Conservation (phyloP, 768 basidiomycete species). For the Gautieria morchelliformis region DNA sequence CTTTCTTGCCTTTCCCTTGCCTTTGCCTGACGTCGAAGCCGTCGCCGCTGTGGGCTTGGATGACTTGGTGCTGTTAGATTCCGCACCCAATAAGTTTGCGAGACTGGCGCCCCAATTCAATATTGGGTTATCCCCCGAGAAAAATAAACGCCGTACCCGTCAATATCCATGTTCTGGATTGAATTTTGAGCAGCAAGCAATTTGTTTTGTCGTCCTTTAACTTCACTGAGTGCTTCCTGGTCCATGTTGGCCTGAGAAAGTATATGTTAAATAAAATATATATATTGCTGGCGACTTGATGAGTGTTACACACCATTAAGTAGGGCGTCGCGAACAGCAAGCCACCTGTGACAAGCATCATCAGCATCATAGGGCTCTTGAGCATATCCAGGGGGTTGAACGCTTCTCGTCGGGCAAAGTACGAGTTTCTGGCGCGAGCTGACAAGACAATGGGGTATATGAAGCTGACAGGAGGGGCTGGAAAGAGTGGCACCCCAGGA, state of each 20-base stretch:
- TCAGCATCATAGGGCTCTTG: conserved; percentile 76
- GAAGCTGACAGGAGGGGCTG: conserved; percentile 39
- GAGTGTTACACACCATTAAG: conserved; percentile 45
- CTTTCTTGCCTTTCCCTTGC: conserved; percentile 1
- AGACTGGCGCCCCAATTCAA: background rate
- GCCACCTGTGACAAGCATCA: conserved; percentile 57
- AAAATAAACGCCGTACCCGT: conserved; percentile 34
- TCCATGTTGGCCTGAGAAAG: conserved; percentile 64
- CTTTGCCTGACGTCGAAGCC: conserved; percentile 1
- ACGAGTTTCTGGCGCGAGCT: conserved; percentile 47
- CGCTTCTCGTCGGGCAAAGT: conserved; percentile 59
- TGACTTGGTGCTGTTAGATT: background rate
- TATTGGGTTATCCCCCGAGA: background rate
- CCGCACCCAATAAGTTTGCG: background rate
- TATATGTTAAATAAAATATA: background rate
- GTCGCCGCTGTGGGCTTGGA: background rate
- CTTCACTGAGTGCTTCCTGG: conserved; percentile 55
- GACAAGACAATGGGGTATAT: conserved; percentile 52
- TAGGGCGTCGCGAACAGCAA: conserved; percentile 71
- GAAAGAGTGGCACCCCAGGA: conserved; percentile 58
- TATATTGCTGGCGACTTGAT: too few species aligned
- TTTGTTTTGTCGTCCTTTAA: conserved; percentile 52
- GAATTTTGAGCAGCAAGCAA: conserved; percentile 46
- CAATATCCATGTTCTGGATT: conserved; percentile 48
- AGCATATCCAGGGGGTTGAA: conserved; percentile 73